phyloP scores from a whole-genome alignment of 2,329 filamentous ascomycete genomes.

The Diaporthe vexans region DNA sequence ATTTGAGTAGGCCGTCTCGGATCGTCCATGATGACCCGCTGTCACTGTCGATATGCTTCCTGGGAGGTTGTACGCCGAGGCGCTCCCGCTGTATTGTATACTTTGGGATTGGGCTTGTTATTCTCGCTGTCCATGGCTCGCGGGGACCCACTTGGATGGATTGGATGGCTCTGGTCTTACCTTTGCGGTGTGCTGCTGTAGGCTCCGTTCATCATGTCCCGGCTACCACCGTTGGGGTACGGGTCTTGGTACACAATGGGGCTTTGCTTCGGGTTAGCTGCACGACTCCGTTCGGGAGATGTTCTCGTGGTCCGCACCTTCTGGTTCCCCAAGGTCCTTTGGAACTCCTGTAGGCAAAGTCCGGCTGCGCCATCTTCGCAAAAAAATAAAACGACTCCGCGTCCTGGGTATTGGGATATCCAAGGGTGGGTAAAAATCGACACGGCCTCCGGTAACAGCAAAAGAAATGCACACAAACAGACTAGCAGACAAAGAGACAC shows the following conservation, averaged over 20 bases:
- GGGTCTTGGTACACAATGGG: constrained; percentile 51
- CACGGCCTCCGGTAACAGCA: constrained; percentile 41
- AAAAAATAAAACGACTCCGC: constrained; percentile 16
- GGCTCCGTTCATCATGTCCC: constrained; percentile 51
- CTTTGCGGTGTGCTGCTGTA: constrained; percentile 53
- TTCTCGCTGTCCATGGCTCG: constrained; percentile 45
- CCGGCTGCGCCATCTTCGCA: constrained; percentile 61
- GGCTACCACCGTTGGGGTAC: constrained; percentile 50
- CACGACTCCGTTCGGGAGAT: constrained; percentile 35
- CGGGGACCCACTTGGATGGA: constrained; percentile 27
- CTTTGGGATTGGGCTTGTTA: constrained; percentile 51
- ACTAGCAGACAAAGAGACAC: constrained; percentile 36
- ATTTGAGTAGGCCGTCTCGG: constrained; percentile 55
- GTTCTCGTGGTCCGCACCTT: constrained; percentile 60
- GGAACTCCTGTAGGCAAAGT: constrained; percentile 62
- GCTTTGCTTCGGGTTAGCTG: constrained; percentile 46
- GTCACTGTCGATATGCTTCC: constrained; percentile 51
- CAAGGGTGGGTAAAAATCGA: constrained; percentile 51
- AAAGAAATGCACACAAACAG: constrained; percentile 31
- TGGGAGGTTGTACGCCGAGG: constrained; percentile 52
- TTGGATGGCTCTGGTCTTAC: constrained; percentile 50
- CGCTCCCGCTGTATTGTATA: constrained; percentile 57
- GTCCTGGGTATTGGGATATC: constrained; percentile 38
- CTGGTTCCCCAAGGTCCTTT: constrained; percentile 42
- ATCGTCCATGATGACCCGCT: constrained; percentile 49